A percentile compares a stretch with the other conserved stretches of the same genome.
phyloP scores from a whole-genome alignment of 2,329 filamentous ascomycete genomes.

The Aspergillus pseudotamarii region DNA sequence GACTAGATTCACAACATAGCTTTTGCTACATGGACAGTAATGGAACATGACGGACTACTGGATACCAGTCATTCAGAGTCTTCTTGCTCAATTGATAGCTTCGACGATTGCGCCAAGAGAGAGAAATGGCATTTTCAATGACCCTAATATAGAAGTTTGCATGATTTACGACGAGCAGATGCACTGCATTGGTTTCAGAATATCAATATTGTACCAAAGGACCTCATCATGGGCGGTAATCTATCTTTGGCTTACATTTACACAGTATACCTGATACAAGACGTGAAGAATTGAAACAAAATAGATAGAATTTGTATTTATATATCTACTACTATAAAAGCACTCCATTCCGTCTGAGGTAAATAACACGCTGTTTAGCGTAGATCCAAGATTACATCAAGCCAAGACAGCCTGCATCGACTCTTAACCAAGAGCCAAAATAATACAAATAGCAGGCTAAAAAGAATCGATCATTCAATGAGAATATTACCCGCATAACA shows the following conservation, averaged over 20 bases:
- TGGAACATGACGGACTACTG: neutral
- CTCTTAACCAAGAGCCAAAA: neutral
- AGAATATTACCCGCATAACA: neutral
- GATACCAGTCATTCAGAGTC: neutral
- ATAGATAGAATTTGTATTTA: neutral
- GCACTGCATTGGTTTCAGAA: neutral
- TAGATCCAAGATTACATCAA: neutral
- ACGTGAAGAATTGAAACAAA: neutral
- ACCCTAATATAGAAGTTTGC: neutral
- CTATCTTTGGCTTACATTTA: neutral
- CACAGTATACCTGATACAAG: neutral
- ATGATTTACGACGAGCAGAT: neutral
- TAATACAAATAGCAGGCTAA: neutral
- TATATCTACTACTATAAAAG: neutral
- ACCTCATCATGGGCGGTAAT: neutral
- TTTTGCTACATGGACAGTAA: neutral
- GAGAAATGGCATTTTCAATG: neutral
- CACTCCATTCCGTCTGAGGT: neutral
- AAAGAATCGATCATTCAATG: neutral
- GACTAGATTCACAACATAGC: neutral
- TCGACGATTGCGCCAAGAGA: neutral
- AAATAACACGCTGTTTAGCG: neutral
- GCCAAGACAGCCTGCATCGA: neutral
- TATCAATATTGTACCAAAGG: neutral
- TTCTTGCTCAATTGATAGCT: neutral